phyloP scores from a whole-genome alignment of 2,329 filamentous ascomycete species.

The Colletotrichum sp. region DNA sequence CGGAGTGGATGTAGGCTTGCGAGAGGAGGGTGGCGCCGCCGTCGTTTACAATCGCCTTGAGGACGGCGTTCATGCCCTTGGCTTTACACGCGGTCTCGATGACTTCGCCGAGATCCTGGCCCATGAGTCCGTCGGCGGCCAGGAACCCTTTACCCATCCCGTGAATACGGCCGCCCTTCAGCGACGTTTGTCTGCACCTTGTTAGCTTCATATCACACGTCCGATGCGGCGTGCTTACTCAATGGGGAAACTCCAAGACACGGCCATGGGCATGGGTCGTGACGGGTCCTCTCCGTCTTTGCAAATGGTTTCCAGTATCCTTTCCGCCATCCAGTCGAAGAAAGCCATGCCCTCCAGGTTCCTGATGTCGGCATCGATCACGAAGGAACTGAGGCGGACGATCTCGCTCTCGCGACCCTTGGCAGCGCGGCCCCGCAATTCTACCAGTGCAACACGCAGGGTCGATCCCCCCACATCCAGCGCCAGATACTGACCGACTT shows the following conservation, averaged over 20 bases:
- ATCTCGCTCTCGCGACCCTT: constrained; percentile 52
- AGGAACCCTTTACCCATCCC: constrained; percentile 72
- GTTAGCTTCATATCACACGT: constrained; percentile 1
- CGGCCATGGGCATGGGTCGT: constrained; percentile 59
- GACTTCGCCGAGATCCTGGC: constrained; percentile 64
- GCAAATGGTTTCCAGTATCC: constrained; percentile 61
- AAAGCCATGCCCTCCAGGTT: constrained; percentile 63
- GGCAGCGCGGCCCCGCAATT: constrained; percentile 53
- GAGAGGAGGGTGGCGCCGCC: constrained; percentile 71
- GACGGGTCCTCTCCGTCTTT: constrained; percentile 40
- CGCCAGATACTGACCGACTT: constrained; percentile 64
- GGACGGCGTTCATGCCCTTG: constrained; percentile 57
- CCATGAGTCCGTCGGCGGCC: constrained; percentile 61
- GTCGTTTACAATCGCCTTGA: constrained; percentile 71
- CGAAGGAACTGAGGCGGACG: constrained; percentile 59
- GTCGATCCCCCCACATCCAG: constrained; percentile 75
- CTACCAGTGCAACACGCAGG: constrained; percentile 67
- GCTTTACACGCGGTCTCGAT: constrained; percentile 59
- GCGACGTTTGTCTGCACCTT: constrained; percentile 65
- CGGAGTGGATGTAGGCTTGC: constrained; percentile 62
- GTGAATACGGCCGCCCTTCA: constrained; percentile 62
- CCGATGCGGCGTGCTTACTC: constrained; percentile 53
- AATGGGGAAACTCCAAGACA: constrained; percentile 75
- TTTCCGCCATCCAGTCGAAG: constrained; percentile 72
- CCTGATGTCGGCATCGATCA: constrained; percentile 62